Percentiles rank a stretch among this genome's conserved stretches.
phyloP scores from a whole-genome alignment of 371 early-diverging fungal genomes.

The Vairimorpha necatrix region DNA sequence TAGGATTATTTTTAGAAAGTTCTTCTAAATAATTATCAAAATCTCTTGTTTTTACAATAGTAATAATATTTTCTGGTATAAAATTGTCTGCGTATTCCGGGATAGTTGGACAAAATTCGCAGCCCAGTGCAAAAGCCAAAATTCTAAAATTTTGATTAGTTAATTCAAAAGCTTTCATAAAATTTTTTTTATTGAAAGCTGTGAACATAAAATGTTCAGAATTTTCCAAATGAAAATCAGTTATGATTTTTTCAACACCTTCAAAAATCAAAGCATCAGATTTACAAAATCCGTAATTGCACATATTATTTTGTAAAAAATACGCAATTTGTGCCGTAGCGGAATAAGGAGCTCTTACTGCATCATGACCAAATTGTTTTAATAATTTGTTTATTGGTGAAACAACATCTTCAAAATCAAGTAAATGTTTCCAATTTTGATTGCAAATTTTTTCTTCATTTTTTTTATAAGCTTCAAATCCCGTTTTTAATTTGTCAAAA shows the following conservation, averaged over 20 bases:
- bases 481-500: not conserved
- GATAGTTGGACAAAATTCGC: conserved; percentile 62
- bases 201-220: not conserved
- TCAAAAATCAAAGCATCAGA: conserved; percentile 58
- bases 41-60: conserved; percentile 11
- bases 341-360: conserved; percentile 60
- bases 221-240: conserved; percentile 25
- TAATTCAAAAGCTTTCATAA: conserved; percentile 21
- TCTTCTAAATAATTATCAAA: not conserved
- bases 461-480: not conserved
- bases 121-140: conserved; percentile 49
- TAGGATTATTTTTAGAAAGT: not conserved
- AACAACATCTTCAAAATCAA: conserved; percentile 42
- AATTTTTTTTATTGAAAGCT: conserved; percentile 11
- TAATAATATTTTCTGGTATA: conserved; percentile 20
- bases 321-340: conserved; percentile 62
- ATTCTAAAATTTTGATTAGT: conserved; percentile 1
- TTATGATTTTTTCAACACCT: conserved; percentile 41
- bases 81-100: conserved; percentile 52
- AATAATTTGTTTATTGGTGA: conserved; percentile 41
- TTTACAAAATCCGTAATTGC: conserved; percentile 54
- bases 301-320: conserved; percentile 45
- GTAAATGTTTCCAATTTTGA: conserved; percentile 27
- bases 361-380: conserved; percentile 13
- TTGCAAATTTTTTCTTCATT: conserved; percentile 10